Evolutionary conservation across 768 basidiomycete species (phyloP), one percentile per base, ranked within the genome.

Genomic region (Trametes maxima): DNA sequence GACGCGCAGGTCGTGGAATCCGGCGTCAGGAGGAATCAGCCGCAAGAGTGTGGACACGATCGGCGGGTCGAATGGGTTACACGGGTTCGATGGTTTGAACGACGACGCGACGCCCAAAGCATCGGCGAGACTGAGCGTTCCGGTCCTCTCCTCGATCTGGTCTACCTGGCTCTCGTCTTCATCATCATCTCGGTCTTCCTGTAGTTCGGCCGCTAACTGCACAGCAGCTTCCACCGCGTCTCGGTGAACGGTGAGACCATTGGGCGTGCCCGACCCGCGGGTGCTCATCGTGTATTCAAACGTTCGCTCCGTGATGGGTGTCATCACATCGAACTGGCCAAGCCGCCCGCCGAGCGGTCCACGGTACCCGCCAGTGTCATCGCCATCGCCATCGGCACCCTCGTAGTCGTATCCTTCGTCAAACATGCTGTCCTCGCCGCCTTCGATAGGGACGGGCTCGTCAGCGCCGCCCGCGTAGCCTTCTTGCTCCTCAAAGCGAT

Each of bases 231-330:
- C 75, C 4, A 80, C 72, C 25, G 87, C 86, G 57, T 77, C 40
- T 39, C 69, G 62, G 42, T 63, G 64, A 43, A 60, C 70, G 46
- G 69, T 66, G 24, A 63, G 56, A 10, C 58, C 65, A 17, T 70
- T 71, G 1, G 71, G 62, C 21, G 74, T 72, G 1, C 68, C 69
- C 36, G 67, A 62, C n/a, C 62, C 69, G 21, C 85, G 78, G 16
- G 85, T 89, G 66, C 85, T 89, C 35, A 80, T 80, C 3, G 90
- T 84, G 71, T 80, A 95, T 74, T 98, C 97, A 68, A 85, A 84
- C 11, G 97, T 98, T 43, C 95, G 82, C 74, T 99, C 97, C 13
- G 93, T 93, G 73, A 98, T 98, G 2, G 97, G 96, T 10, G 96
- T 98, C 94, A 99, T 95, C 57, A 95, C 88, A 69, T 90, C 87